phyloP scores from a whole-genome alignment of 805 yeast genomes.

The Starmera caribaea region DNA sequence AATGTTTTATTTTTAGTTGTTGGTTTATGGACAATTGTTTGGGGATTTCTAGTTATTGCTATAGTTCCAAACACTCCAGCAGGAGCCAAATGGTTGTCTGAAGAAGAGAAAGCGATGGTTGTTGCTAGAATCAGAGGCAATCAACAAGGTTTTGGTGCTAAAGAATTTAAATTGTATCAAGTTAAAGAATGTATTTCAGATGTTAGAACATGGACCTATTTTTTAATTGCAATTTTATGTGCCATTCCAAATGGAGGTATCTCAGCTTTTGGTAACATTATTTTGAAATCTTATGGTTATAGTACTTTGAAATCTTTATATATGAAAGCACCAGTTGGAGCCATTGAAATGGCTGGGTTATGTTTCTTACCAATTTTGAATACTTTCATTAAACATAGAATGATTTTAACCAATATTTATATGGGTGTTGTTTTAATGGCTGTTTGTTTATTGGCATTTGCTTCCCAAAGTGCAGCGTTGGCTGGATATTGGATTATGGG shows the following conservation, averaged over 20 bases:
- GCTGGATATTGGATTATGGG: slow-evolving; percentile 22
- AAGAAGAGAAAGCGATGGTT: slow-evolving; percentile 30
- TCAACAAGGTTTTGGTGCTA: slow-evolving; percentile 35
- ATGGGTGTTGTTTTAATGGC: slow-evolving; percentile 8
- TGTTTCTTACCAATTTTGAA: not conserved
- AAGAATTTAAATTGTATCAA: slow-evolving; percentile 27
- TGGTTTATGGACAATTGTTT: slow-evolving; percentile 40
- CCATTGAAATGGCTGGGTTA: slow-evolving; percentile 17
- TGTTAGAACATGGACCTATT: slow-evolving; percentile 28
- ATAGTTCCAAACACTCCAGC: slow-evolving; percentile 40
- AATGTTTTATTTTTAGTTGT: slow-evolving; percentile 40
- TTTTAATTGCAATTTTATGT: slow-evolving; percentile 21
- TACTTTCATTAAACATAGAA: not conserved
- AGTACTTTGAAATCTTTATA: slow-evolving; percentile 25
- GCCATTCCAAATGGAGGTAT: slow-evolving; percentile 37
- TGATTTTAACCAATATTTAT: not conserved
- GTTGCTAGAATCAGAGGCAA: slow-evolving; percentile 35
- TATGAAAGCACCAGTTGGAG: slow-evolving; percentile 29
- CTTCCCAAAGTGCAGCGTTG: slow-evolving; percentile 17
- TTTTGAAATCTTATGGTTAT: slow-evolving; percentile 28
- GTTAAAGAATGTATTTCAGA: slow-evolving; percentile 31
- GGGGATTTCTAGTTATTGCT: slow-evolving; percentile 30
- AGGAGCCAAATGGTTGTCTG: slow-evolving; percentile 27
- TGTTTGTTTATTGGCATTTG: slow-evolving; percentile 29
- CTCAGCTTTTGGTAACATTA: slow-evolving; percentile 32